Evolutionary conservation across 2,329 filamentous ascomycete species (phyloP), one percentile per base, ranked within the genome.

Genomic region (Colletotrichum sp.): DNA sequence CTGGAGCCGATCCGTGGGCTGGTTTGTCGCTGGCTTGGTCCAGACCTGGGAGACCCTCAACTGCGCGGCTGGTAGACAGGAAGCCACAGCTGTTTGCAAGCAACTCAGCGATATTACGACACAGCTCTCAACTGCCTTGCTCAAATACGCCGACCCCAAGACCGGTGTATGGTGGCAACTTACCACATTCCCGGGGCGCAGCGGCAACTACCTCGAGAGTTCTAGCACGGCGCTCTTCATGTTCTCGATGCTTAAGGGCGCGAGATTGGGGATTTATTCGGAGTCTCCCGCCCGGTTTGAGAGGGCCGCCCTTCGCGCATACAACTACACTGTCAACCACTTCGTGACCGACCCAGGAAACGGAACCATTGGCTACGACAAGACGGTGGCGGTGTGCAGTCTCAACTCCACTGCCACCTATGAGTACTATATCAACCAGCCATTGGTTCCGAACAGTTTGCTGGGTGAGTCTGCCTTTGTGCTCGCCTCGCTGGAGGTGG

Each of bases 351-450:
- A 67, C 25, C 16, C 72, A 1, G 75, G 69, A 5, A 76, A 73
- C 56, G 75, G 72, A 8, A 78, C 77, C 5, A 67, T 77, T 30
- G 80, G 83, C 5, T 86, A 82, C 43, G 82, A 84, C 66, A 82
- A 82, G 56, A 86, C 85, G 0, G 85, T 86, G 6, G 68, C 81
- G 1, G 85, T 86, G 8, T 86, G 84, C 78, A 86, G 85, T 66
- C 79, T 86, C 36, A 86, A 87, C 78, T 87, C 85, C 61, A 86
- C 80, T 4, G 85, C 85, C 2, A 79, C 77, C 3, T 86, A 84
- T 74, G 82, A 86, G 79, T 87, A 86, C 76, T 87, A 87, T 55
- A 77, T 82, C 18, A 48, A 73, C 12, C 83, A 82, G 70, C 84
- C 85, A 8, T 77, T 86, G 43, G 66, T 79, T 12, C 83, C 82